Base-by-base conservation (phyloP, 345 rosid species). In the Corchorus capsularis region DNA sequence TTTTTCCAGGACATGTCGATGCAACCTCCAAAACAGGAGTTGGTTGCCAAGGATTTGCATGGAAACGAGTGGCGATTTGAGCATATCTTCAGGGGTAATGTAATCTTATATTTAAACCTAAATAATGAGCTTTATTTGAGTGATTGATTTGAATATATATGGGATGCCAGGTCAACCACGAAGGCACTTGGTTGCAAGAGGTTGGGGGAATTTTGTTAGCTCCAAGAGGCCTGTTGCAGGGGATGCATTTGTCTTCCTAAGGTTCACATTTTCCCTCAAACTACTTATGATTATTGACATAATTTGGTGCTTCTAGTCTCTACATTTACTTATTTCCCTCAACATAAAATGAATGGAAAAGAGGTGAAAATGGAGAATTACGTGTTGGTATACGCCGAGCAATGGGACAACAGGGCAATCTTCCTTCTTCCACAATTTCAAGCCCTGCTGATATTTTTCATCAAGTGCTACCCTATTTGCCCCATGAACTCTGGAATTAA, bases 171-270 rank as follows among this genome's bases (percentile, higher is more conserved):
- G 97, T 73, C 93, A 93, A 83, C 97, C 97, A 2, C 75, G 86
- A 43, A 88, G 94, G 81, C 97, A 93, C 82, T 83, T 93, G 63
- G 93, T 93, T 72, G 89, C 85, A 74, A 91, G 96, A 66, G 97
- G 97, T 46, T 93, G 97, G 97, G 86, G 91, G 75, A 90, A 86
- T 39, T 93, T 93, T 78, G 91, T 93, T 27, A 91, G 93, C 77
- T 85, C 96, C 69, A 93, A 93, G 81, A 85, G 92, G 81, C 87
- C 87, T 41, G 89, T 87, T 34, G 94, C 93, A 3, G 94, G 97
- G 61, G 94, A 93, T 83, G 93, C 92, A 5, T 89, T 93, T 79
- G 87, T 93, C 77, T 93, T 89, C 82, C 85, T 91, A 54, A 91
- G 97, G 70, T 65, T 19, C 17, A 1, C 16, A n/a, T 45, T n/a